Conservation (phyloP, 2,329 filamentous ascomycete species). For the Penicillium sp. region DNA sequence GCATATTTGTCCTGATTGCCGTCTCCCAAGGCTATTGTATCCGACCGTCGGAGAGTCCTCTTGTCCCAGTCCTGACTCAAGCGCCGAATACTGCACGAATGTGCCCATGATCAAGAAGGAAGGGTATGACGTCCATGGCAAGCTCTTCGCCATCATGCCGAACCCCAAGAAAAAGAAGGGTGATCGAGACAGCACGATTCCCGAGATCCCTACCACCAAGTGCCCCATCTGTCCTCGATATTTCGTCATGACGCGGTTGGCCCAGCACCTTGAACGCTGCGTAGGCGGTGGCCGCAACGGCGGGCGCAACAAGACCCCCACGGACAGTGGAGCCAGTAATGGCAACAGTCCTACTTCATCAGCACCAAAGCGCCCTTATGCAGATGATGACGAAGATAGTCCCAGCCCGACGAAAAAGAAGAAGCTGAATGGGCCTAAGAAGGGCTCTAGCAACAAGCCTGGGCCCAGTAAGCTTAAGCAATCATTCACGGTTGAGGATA, state of each 20-base stretch:
- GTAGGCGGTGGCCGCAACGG: conserved; percentile 54
- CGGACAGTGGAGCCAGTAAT: conserved; percentile 45
- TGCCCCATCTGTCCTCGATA: conserved; percentile 61
- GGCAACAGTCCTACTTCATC: conserved; percentile 34
- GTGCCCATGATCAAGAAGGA: conserved; percentile 56
- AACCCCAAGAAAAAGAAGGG: conserved; percentile 48
- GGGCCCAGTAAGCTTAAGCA: conserved; percentile 43
- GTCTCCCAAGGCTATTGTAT: conserved; percentile 57
- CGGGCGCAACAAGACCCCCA: conserved; percentile 42
- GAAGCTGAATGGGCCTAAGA: conserved; percentile 42
- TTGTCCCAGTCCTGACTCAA: conserved; percentile 47
- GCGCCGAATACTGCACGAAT: conserved; percentile 56
- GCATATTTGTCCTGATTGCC: conserved; percentile 59
- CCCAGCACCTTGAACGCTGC: conserved; percentile 60
- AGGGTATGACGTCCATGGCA: conserved; percentile 62
- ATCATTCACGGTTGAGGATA: conserved; percentile 36
- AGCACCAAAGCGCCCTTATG: conserved; percentile 37
- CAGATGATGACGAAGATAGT: conserved; percentile 43
- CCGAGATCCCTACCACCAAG: conserved; percentile 42
- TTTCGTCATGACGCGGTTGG: conserved; percentile 58
- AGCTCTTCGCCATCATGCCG: conserved; percentile 41
- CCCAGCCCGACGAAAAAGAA: conserved; percentile 50
- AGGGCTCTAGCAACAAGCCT: conserved; percentile 38
- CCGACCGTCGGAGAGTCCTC: conserved; percentile 53
- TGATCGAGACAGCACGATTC: conserved; percentile 24